Evolutionary conservation across 2,329 filamentous ascomycete species (phyloP), one percentile per base, ranked within the genome.

Genomic region (Dactylellina sp.): DNA sequence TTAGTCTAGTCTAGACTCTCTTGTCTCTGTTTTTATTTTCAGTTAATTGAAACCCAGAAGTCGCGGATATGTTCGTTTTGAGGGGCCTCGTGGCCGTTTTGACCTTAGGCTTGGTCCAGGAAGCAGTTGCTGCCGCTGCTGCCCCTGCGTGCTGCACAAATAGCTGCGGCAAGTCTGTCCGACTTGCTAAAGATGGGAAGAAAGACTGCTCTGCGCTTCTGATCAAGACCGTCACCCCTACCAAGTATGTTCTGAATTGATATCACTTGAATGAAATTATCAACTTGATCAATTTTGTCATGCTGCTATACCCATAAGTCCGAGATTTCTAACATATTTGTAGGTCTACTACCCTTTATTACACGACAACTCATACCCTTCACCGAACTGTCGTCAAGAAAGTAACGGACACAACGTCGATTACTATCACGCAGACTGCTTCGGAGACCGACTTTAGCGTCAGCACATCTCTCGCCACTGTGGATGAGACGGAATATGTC

Each of bases 81-180:
- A 72, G 61, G 28, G 57, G 53, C 59, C 35, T 72, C 35, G 68
- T 55, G 60, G 68, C 68, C 35, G 68, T 24, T 7, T 40, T 72
- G 52, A 60, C 59, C 39, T 55, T 72, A 37, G 60, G 53, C 20
- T 42, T 72, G 37, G 55, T 52, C n/a, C 60, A 65, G 25, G 53
- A 50, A 14, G 44, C 60, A 7, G 22, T 61, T 47, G 68, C 68
- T 14, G 44, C 50, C 2, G 37, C 47, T 6, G 24, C 50, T 3
- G 46, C 47, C 2, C 16, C 42, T 2, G 25, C 47, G 2, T 64
- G 60, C 32, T 72, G 68, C 24, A 61, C 60, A 6, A 49, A 72
- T 12, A 50, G 65, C n/a, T 72, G 68, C 53, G 68, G 68, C 37
- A 65, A 65, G 47, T 14, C 68, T 6, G 42, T 72, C n/a, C 22